Evolutionary conservation across 1,284 basidiomycete species (phyloP).

Genomic region (Ceratobasidium sp.): DNA sequence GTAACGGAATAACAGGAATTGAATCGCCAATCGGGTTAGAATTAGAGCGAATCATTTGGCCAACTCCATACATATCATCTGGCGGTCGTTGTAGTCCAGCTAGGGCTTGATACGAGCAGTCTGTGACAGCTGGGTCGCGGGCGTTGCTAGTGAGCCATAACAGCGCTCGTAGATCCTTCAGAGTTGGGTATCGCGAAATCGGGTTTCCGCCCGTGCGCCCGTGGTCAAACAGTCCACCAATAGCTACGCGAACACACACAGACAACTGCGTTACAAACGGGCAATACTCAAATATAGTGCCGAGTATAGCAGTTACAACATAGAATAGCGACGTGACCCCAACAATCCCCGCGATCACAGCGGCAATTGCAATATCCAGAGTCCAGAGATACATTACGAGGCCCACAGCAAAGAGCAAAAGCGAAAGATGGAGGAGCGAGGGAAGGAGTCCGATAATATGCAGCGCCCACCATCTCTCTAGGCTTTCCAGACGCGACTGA

Average conservation of each 20-base stretch:
- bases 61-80: too few relatives aligned
- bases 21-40: too few relatives aligned
- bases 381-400: slow-evolving; percentile 36
- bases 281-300: neutral
- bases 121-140: neutral
- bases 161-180: neutral
- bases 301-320: neutral
- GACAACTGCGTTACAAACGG: slow-evolving; percentile 15
- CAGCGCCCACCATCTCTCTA: slow-evolving; percentile 30
- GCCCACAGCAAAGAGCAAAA: slow-evolving; percentile 30
- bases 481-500: slow-evolving; percentile 13
- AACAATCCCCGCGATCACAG: neutral
- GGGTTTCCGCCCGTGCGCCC: neutral
- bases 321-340: slow-evolving; percentile 13
- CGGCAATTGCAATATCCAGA: neutral
- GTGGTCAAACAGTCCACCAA: neutral
- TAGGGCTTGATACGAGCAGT: slow-evolving; percentile 14
- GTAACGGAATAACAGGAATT: too few relatives aligned
- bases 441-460: slow-evolving; percentile 38
- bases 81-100: neutral
- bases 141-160: slow-evolving; percentile 11
- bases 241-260: neutral
- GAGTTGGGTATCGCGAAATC: neutral
- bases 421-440: slow-evolving; percentile 4
- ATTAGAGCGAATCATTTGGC: too few relatives aligned